Evolutionary conservation across 345 rosid genomes (phyloP), one percentile per base, ranked within the genome.

Genomic region (Pelargonium nanum): DNA sequence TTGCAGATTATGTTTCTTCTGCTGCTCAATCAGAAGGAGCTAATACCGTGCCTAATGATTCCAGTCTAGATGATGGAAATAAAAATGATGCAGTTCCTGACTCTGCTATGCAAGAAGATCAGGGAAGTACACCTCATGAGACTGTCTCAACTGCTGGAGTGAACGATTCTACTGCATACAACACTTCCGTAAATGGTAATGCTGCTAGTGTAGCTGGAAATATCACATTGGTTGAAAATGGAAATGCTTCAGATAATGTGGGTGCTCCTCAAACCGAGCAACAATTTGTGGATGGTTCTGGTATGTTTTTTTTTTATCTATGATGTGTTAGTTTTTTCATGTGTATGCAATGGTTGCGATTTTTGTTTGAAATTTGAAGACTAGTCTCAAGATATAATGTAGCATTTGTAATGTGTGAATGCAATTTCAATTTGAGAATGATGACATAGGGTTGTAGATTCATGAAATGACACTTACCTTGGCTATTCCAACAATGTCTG

Each of bases 171-270:
- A 28, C 56, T 26, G 74, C 53, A 70, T 73, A 73, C 66, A 70
- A 64, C 70, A 65, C 80, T 56, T 58, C 82, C 65, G 68, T 78
- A 30, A 89, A 92, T 74, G 97, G 97, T 17, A 80, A 66, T 70
- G 66, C 59, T 50, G 68, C 55, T 58, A 55, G 61, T 62, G 83
- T 68, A 63, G 67, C 67, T 2, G 80, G 67, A 67, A 61, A 61
- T 70, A 67, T 26, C 1, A 26, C 58, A 19, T 68, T 79, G 6
- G 72, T 58, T 40, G 96, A 85, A 78, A 93, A 85, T 72, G 96
- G 90, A 44, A 74, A 44, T 72, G 75, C 77, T 58, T 73, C 72
- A 19, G 82, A 76, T 54, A 60, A 57, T 20, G 71, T 52, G 17
- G 70, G 72, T 62, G 85, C 65, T 55, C 66, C 73, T 63, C 77